Evolutionary conservation across 2,329 filamentous ascomycete species (phyloP), one percentile per base, ranked within the genome.

Genomic region (Harringtonia lauricola): DNA sequence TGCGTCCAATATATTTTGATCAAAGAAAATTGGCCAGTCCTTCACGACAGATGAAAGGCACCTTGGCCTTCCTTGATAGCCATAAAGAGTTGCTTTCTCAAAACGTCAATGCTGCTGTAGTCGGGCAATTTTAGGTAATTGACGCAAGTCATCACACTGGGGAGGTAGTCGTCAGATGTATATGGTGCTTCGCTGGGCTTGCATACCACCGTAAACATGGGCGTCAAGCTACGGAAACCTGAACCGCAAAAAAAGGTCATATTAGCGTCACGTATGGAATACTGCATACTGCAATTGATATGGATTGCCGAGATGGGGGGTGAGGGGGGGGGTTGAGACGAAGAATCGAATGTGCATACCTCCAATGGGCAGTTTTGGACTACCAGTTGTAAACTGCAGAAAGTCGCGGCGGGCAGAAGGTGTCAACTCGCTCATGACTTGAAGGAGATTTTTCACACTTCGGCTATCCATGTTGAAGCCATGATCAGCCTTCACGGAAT

Each of bases 111-210:
- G 53, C 69, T 79, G 52, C 81, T 90, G 64, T 98, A 98, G 63
- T 98, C 87, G 18, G 92, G 92, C 57, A 98, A 74, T 66, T 98
- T 98, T 56, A 98, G 78, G 61, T 98, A 98, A 64, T 98, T 98
- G 64, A 95, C 92, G 61, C 94, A 98, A 12, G 94, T 98, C 94
- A 98, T 98, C 61, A 98, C 94, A 60, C 89, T 96, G 13, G 94
- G 92, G n/a, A 98, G 74, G 57, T 96, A 98, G 66, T 98, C 92
- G 58, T 98, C 92, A 5, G 90, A 90, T 4, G 82, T 83, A 61
- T 89, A 92, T 2, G 92, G 92, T 15, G 87, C 80, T 59, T 98
- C 92, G 62, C 86, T 94, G n/a, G 90, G 90, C 64, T 95, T 95
- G 73, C 92, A 96, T 36, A 98, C 92, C 49, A 98, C 92, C 3